Evolutionary conservation across 2,329 filamentous ascomycete genomes (phyloP), one percentile per base, ranked within the genome.

Genomic region (Aureobasidium sp.): DNA sequence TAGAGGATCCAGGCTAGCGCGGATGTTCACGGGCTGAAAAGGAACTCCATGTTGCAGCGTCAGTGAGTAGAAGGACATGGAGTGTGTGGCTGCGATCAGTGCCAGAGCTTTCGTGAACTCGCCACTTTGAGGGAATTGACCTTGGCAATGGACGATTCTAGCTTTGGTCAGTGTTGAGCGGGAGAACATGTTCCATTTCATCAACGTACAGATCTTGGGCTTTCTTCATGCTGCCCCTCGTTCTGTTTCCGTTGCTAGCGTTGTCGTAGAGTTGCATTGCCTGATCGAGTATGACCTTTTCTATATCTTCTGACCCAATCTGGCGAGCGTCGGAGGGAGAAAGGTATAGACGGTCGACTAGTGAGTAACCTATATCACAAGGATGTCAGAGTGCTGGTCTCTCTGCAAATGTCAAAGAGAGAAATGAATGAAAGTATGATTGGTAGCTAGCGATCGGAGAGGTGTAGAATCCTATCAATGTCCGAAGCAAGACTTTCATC

Each of bases 11-110:
- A 82, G 77, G 70, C 89, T 88, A 20, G 90, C 86, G n/a, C 90
- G 84, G 25, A 94, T 82, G 48, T 87, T 85, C 34, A 92, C 87
- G 1, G 90, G 90, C 53, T 85, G 87, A 67, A 94, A 92, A 0
- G 89, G 88, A 62, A 92, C 87, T 51, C 88, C 88, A 68, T 91
- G 88, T 66, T 90, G 90, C 14, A 94, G 79, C 0, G 87, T 89
- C 5, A 95, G 79, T 3, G 88, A 86, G 70, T 93, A 94, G 64
- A 87, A 84, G 22, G 88, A 88, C 52, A 94, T 77, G 1, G 85
- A 81, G 73, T 94, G 88, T 0, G 90, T 92, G 4, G 89, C 88
- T 65, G 80, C 81, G 11, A 93, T 76, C 2, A 95, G 77, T 6
- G 87, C 82, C 56, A 86, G 82, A 3, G 86, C 80, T 22, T 83